Evolutionary conservation across 139 green algal genomes (phyloP).

Genomic region (Chlorella sp.): DNA sequence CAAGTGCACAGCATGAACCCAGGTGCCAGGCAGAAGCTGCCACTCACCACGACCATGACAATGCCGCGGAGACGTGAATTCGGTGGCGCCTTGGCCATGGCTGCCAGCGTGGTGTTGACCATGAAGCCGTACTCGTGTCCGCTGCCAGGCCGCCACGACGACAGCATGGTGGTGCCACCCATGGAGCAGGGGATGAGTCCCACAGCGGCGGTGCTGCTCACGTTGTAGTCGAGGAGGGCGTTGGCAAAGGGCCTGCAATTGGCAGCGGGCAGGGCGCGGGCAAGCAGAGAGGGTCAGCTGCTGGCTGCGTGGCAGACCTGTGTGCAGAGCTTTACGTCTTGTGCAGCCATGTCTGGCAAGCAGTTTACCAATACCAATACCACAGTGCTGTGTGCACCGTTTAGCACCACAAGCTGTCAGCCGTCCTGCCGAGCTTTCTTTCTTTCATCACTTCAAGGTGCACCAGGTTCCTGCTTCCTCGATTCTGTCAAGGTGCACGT

Average conservation of each 20-base stretch:
- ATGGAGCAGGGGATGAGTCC: neutral
- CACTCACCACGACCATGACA: slow-evolving; percentile 3
- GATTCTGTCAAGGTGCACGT: too few species aligned
- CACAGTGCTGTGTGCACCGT: too few species aligned
- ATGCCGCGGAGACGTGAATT: neutral
- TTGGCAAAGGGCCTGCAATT: neutral
- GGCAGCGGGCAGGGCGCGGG: too few species aligned
- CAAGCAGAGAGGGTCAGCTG: too few species aligned
- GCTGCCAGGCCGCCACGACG: neutral
- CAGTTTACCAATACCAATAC: too few species aligned
- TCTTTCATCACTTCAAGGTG: too few species aligned
- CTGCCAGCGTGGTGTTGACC: neutral
- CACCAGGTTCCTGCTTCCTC: too few species aligned
- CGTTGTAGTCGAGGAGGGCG: neutral
- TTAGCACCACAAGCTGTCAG: too few species aligned
- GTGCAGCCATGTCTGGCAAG: too few species aligned
- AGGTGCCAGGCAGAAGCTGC: neutral
- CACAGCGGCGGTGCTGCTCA: neutral
- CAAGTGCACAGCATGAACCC: neutral
- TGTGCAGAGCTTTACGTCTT: too few species aligned
- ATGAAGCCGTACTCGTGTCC: neutral
- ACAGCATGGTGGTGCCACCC: neutral
- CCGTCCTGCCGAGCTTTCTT: too few species aligned
- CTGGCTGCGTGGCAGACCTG: too few species aligned
- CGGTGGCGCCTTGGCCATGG: neutral